Conservation (phyloP, 305 asterid species). For the Fraxinus paxiana region DNA sequence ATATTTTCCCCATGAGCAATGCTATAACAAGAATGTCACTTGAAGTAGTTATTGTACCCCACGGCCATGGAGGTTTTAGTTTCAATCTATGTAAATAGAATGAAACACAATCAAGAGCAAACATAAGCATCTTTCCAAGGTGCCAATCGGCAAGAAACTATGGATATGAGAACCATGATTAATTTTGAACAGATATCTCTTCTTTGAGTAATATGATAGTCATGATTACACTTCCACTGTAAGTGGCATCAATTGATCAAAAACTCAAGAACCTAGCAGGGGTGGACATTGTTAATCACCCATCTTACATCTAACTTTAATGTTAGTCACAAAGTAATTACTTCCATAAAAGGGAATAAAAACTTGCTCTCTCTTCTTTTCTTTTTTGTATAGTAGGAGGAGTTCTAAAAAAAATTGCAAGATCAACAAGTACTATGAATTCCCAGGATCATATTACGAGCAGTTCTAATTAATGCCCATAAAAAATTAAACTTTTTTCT, state of each 20-base stretch:
- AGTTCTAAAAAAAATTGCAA: neutral
- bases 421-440: too few relatives aligned
- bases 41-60: slow-evolving; percentile 52
- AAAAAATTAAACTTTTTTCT: neutral
- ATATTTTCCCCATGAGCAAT: slow-evolving; percentile 63
- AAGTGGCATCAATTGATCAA: neutral
- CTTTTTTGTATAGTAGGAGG: too few relatives aligned
- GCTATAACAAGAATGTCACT: slow-evolving; percentile 56
- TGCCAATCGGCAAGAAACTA: neutral
- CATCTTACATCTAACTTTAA: neutral
- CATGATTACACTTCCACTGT: neutral
- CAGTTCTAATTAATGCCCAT: neutral
- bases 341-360: too few relatives aligned
- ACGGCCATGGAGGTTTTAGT: slow-evolving; percentile 83
- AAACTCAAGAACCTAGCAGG: neutral
- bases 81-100: slow-evolving; percentile 53
- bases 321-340: neutral
- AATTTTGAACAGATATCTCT: neutral
- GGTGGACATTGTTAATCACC: neutral
- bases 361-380: too few relatives aligned
- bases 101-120: neutral
- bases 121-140: neutral
- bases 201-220: neutral
- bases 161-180: neutral
- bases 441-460: too few relatives aligned